Conservation (phyloP, 2,329 filamentous ascomycete species). For the Boeremia lycopersici region DNA sequence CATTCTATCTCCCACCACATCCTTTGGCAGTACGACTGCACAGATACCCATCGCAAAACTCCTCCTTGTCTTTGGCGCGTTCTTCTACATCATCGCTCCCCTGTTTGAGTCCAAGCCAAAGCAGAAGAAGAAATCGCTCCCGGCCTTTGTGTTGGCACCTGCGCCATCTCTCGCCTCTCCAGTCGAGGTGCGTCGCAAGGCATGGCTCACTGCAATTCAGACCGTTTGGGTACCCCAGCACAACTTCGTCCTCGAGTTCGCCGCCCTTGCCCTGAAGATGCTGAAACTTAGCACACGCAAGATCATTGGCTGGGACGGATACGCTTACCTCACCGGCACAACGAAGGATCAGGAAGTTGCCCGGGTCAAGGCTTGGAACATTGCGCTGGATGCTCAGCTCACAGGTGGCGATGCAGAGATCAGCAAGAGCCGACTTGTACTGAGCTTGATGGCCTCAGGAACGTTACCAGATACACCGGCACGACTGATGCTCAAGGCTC, state of each 20-base stretch:
- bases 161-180: constrained; percentile 79
- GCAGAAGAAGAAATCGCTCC: constrained; percentile 55
- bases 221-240: constrained; percentile 90
- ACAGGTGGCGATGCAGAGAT: constrained; percentile 89
- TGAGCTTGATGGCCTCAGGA: constrained; percentile 86
- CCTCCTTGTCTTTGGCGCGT: constrained; percentile 57
- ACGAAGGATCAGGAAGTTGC: constrained; percentile 85
- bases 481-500: constrained; percentile 86
- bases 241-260: constrained; percentile 82
- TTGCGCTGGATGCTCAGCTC: constrained; percentile 90
- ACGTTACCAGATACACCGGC: constrained; percentile 83
- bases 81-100: constrained; percentile 63
- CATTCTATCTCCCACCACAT: constrained; percentile 41
- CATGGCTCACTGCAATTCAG: constrained; percentile 92
- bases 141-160: constrained; percentile 48
- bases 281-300: constrained; percentile 81
- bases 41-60: constrained; percentile 57
- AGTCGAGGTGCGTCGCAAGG: constrained; percentile 82
- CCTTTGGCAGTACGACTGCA: constrained; percentile 37
- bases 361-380: constrained; percentile 88
- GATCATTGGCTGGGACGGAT: constrained; percentile 75
- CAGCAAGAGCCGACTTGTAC: constrained; percentile 81
- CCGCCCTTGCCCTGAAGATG: constrained; percentile 79
- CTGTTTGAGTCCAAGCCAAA: constrained; percentile 64
- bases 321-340: constrained; percentile 78